Base-by-base conservation (phyloP, 345 rosid species). In the Carallia pectinifolia region DNA sequence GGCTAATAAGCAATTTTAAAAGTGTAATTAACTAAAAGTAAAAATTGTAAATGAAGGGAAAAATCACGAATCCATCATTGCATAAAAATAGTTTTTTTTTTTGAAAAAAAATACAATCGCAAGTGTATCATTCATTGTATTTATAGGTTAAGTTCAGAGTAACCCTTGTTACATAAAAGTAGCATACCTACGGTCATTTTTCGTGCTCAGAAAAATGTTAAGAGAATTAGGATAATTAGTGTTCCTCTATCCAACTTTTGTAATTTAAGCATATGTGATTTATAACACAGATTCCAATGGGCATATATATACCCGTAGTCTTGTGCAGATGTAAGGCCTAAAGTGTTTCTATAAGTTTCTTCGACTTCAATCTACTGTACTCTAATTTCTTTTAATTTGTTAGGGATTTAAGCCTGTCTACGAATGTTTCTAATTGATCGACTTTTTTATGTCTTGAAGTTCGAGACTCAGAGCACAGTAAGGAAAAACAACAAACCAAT, bases 111-210 rank as follows among this genome's bases (percentile, higher is more conserved):
- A 23, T 23, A 23, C 23, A 23, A 23, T 23, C 23, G 23, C 23
- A 23, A 23, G 23, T 23, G 23, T 23, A 23, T 23, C 23, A 23
- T 23, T 23, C 23, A 23, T 23, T 23, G 23, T 23, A 23, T 23
- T 23, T 23, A 23, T 23, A 23, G 23, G 23, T 23, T 23, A 23
- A 23, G 23, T 23, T 23, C 23, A 23, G 23, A 23, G 23, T 23
- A 23, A 23, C 23, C 23, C 23, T 23, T 23, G 23, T 23, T 23
- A 23, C 23, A 23, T 23, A 23, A 50, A 65, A 50, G 40, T 6
- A 27, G 13, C 12, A 5, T 0, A 44, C 62, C 56, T 65, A 72
- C 75, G 33, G 50, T 50, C 74, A 62, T 71, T 54, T 63, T 70
- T 12, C 9, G 53, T 53, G 23, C 52, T 18, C 18, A 23, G 23